phyloP scores from a whole-genome alignment of 1,284 basidiomycete genomes.

The Porogramme epimiltina region DNA sequence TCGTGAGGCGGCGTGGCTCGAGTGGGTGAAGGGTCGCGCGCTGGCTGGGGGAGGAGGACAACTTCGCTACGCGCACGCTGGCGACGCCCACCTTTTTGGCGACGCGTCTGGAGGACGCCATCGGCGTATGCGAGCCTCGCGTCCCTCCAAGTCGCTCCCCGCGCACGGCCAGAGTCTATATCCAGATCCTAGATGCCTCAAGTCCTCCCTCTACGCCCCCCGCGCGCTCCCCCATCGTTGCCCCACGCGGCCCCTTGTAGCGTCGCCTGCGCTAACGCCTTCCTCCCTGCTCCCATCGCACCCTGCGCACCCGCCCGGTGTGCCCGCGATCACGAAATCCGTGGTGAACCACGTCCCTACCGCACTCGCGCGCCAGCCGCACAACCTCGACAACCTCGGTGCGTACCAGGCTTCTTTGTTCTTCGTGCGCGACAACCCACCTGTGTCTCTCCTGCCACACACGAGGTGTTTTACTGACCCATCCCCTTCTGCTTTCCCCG shows the following conservation, averaged over 20 bases:
- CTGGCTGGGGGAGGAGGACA: too few species aligned
- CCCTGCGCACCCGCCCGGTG: conserved; percentile 41
- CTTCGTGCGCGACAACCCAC: conserved; percentile 82
- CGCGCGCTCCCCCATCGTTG: background rate
- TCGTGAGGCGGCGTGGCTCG: background rate
- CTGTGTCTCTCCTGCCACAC: conserved; percentile 46
- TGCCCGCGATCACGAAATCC: conserved; percentile 69
- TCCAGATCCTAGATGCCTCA: too few species aligned
- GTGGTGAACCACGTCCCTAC: conserved; percentile 87
- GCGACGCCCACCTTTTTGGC: too few species aligned
- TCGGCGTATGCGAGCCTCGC: background rate
- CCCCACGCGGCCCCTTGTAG: too few species aligned
- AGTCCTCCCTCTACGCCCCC: background rate
- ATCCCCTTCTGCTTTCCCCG: background rate
- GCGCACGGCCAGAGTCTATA: too few species aligned
- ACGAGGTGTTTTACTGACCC: background rate
- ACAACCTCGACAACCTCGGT: conserved; percentile 82
- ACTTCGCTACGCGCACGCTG: too few species aligned
- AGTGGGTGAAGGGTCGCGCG: background rate
- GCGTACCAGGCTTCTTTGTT: conserved; percentile 84
- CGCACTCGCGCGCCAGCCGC: conserved; percentile 83
- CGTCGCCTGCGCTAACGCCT: too few species aligned
- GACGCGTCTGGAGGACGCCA: too few species aligned
- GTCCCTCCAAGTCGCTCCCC: too few species aligned
- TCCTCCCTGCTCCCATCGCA: too few species aligned